Conservation (phyloP, 495 filamentous ascomycete genomes). For the Astrothelium subdiscretum region DNA sequence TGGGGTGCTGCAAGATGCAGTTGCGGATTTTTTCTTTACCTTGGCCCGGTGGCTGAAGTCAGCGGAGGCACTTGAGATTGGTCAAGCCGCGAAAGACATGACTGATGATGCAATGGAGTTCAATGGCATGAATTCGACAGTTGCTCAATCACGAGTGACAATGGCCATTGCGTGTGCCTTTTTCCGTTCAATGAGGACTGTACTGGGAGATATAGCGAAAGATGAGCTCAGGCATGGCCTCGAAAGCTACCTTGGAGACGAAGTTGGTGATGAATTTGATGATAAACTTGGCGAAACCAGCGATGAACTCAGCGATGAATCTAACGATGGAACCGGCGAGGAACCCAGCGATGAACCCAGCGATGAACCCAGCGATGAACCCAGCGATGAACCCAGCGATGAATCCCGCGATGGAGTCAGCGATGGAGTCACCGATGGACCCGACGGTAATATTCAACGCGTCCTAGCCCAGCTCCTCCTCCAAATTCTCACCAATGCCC, state of each 20-base stretch:
- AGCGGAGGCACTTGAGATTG: not conserved
- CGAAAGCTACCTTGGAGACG: not conserved
- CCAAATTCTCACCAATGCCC: not conserved
- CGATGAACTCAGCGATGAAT: too few species aligned
- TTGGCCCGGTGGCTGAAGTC: not conserved
- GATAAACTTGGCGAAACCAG: too few species aligned
- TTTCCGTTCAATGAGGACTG: not conserved
- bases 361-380: too few species aligned
- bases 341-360: too few species aligned
- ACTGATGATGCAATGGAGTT: not conserved
- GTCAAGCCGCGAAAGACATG: not conserved
- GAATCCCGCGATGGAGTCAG: too few species aligned
- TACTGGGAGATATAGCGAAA: too few species aligned
- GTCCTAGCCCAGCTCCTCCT: too few species aligned
- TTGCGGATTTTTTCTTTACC: not conserved
- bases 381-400: too few species aligned
- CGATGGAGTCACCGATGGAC: too few species aligned
- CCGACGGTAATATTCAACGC: too few species aligned
- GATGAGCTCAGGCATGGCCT: too few species aligned
- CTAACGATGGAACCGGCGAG: too few species aligned
- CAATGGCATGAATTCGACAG: not conserved
- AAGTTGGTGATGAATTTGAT: not conserved
- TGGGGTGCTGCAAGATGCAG: not conserved
- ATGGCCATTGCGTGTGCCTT: not conserved
- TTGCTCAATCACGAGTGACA: not conserved